These are phyloP conservation scores for barrel medic (Medicago truncatula) DNA, from an alignment of 306 rosid genomes.

Conservation along the genomic window DNA sequence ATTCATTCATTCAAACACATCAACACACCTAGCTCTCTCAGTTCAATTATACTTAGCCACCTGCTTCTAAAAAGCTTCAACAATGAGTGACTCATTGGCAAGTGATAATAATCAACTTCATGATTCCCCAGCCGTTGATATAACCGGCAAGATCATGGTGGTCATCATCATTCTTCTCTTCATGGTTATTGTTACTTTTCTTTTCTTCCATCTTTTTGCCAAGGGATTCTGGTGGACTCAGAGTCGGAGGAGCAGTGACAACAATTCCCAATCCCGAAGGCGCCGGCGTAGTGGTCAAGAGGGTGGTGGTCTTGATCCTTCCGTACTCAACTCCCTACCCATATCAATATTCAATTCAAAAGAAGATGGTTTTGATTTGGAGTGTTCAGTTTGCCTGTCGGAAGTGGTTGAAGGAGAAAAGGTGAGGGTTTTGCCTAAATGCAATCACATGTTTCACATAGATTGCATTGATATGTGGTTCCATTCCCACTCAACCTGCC, in stretches of 20 bases:
- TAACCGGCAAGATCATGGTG: constrained; percentile 80
- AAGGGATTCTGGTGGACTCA: constrained; percentile 65
- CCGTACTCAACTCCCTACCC: constrained; percentile 66
- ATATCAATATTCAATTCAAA: constrained; percentile 52
- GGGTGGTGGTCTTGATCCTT: constrained; percentile 69
- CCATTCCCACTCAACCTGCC: constrained; percentile 88
- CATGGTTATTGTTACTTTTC: constrained; percentile 59
- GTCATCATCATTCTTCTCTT: constrained; percentile 63
- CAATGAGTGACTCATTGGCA: constrained; percentile 42
- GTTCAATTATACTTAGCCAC: too few species aligned
- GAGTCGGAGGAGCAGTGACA: not conserved
- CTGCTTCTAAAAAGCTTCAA: not conserved
- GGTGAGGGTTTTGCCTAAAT: constrained; percentile 72
- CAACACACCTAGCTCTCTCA: not conserved
- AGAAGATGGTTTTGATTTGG: constrained; percentile 71
- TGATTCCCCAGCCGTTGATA: constrained; percentile 53
- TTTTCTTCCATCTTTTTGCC: constrained; percentile 72
- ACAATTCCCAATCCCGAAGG: constrained; percentile 1
- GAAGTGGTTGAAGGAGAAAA: constrained; percentile 76
- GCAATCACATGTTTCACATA: constrained; percentile 89
- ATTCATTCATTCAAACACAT: not conserved
- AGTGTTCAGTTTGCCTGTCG: constrained; percentile 87
- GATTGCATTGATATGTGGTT: constrained; percentile 98
- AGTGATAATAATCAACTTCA: not conserved
- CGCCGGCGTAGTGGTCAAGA: constrained; percentile 50